Base-by-base conservation (phyloP, 2,329 filamentous ascomycete species). In the Torrubiella hemipterigena region DNA sequence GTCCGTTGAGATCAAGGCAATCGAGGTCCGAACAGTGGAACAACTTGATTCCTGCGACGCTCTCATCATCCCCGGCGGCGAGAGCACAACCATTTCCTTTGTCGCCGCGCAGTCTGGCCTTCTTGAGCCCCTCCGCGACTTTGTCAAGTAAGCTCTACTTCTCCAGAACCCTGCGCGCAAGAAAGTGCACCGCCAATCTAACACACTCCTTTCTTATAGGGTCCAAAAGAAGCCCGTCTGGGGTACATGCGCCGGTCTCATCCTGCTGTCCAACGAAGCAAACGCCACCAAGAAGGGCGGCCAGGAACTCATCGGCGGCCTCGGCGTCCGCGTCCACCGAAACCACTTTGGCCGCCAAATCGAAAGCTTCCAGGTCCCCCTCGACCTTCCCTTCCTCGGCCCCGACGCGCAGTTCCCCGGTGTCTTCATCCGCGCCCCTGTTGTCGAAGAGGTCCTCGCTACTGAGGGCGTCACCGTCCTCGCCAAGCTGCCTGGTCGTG, bases 321-420 rank as follows among this genome's bases (percentile, higher is more conserved):
- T 98, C 22, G 79, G 86, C 48, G 87, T 98, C 21, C 69, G 84
- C 27, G 87, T 96, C 19, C 86, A 93, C 49, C 72, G 91, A 28
- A 98, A 96, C 50, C 85, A 95, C 54, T 98, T 95, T 49, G 91
- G 91, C 4, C 73, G 89, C 33, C 91, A 98, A 56, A 79, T 81
- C 11, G 85, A 96, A 57, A 93, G 82, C 50, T 96, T 96, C 54
- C 76, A 91, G 47, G 76, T 80, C 0, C 69, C 75, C 28, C 55
- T 95, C 19, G 58, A 79, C 11, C 60, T 95, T 16, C 74, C 78
- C 0, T 93, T 93, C 46, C 59, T 93, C 5, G 46, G 42, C 11
- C 50, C 43, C 11, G 44, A 45, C 5, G 49, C 44, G 0, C 44
- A 47, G 0, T 96, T 93, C 50, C 73, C 75, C 3, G 84, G 78